Conservation (phyloP, 2,329 filamentous ascomycete species). For the Fusarium algeriense region DNA sequence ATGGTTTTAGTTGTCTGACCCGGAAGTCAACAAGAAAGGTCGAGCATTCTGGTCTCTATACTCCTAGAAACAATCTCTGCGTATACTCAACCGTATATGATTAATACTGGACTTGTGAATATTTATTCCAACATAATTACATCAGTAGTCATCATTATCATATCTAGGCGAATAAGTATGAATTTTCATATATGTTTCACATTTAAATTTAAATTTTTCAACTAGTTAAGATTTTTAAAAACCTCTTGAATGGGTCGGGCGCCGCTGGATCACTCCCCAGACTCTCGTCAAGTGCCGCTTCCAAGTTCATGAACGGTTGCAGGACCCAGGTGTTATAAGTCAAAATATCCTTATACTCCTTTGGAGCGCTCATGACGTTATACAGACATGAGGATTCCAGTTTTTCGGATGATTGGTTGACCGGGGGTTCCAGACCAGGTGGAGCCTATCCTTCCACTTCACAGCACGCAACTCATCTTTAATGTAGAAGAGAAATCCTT, state of each 20-base stretch:
- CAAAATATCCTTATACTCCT: conserved; percentile 51
- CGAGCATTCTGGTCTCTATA: conserved; percentile 35
- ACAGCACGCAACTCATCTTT: conserved; percentile 52
- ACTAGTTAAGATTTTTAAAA: conserved; percentile 3
- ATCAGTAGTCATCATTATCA: background rate
- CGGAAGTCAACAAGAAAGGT: background rate
- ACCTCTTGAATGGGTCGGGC: conserved; percentile 48
- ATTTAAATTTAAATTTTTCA: too few relatives aligned
- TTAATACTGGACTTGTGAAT: conserved; percentile 31
- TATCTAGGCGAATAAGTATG: too few relatives aligned
- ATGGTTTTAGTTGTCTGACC: conserved; percentile 18
- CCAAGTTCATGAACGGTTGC: conserved; percentile 49
- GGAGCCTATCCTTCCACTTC: conserved; percentile 53
- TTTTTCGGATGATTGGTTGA: conserved; percentile 49
- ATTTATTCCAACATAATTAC: background rate
- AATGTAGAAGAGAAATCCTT: conserved; percentile 52
- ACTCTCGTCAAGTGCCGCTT: conserved; percentile 46
- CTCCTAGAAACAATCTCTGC: conserved; percentile 34
- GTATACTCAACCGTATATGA: conserved; percentile 20
- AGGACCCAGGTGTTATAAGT: conserved; percentile 51
- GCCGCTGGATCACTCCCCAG: conserved; percentile 49
- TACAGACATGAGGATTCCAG: conserved; percentile 52
- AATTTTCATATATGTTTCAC: too few relatives aligned
- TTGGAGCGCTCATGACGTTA: conserved; percentile 49
- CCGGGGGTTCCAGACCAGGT: conserved; percentile 52